Conservation (phyloP, 1,284 basidiomycete genomes). For the Leccinum huronense region DNA sequence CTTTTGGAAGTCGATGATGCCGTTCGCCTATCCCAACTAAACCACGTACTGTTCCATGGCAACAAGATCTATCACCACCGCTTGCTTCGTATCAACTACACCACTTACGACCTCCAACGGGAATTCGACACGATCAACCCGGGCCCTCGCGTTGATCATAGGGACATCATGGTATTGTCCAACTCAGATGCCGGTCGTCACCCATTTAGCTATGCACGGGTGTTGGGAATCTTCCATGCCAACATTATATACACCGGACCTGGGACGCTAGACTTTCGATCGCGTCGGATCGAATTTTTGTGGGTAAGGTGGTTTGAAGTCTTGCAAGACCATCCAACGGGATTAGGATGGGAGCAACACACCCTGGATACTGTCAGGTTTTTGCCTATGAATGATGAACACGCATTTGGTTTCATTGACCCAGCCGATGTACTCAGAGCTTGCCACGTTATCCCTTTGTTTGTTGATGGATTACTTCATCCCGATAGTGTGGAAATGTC, state of each 20-base stretch:
- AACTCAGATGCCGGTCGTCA: neutral
- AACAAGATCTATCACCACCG: neutral
- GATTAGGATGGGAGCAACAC: neutral
- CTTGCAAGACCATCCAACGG: neutral
- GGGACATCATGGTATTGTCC: neutral
- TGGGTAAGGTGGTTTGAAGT: neutral
- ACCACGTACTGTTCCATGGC: neutral
- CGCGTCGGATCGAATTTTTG: neutral
- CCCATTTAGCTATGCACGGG: neutral
- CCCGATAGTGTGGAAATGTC: too few relatives aligned
- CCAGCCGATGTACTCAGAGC: too few relatives aligned
- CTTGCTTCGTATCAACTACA: neutral
- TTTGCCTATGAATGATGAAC: constrained; percentile 4
- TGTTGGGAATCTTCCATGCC: neutral
- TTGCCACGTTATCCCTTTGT: too few relatives aligned
- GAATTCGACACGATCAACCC: neutral
- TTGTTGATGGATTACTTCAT: too few relatives aligned
- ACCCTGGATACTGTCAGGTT: constrained; percentile 1
- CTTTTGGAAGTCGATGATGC: neutral
- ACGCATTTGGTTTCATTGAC: too few relatives aligned
- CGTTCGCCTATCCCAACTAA: neutral
- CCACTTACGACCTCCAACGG: neutral
- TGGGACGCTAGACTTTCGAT: neutral
- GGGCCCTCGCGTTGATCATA: neutral
- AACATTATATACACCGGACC: neutral